Evolutionary conservation across 305 asterid species (phyloP).

Genomic region (Solanum hybrid): DNA sequence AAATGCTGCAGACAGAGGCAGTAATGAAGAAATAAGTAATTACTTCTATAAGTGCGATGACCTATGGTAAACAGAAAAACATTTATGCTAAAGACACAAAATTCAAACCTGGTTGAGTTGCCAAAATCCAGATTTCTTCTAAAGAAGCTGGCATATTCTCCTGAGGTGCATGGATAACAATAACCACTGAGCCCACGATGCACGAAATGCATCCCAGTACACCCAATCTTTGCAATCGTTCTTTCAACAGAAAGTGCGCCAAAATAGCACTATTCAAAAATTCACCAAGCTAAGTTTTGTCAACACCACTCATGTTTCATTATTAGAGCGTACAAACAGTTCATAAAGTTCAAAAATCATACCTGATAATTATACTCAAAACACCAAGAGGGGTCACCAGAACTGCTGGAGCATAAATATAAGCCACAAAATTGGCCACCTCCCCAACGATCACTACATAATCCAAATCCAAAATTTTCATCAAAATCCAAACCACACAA

Average conservation of each 20-base stretch:
- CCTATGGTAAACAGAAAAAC: background rate
- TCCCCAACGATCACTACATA: constrained; percentile 11
- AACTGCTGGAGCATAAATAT: constrained; percentile 15
- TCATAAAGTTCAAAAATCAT: background rate
- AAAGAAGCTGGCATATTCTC: constrained; percentile 6
- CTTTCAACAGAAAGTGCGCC: constrained; percentile 9
- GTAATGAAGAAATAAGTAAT: background rate
- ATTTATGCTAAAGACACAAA: background rate
- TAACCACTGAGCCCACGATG: constrained; percentile 6
- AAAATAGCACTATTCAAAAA: constrained; percentile 8
- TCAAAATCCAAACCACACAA: background rate
- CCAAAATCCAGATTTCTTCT: constrained; percentile 9
- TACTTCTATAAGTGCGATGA: background rate
- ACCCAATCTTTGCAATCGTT: constrained; percentile 9
- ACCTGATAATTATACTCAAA: constrained; percentile 13
- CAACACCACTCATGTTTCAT: background rate
- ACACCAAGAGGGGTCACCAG: constrained; percentile 13
- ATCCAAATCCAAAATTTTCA: background rate
- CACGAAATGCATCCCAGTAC: constrained; percentile 12
- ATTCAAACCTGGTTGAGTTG: constrained; percentile 11
- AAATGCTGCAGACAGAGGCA: constrained; percentile 6
- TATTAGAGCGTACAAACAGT: background rate
- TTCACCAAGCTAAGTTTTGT: background rate
- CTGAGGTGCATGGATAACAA: constrained; percentile 15
- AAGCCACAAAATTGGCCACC: constrained; percentile 12